These are phyloP conservation scores for Fusarium nelsonii DNA, from an alignment of 2,329 filamentous ascomycete species.

Conservation along the genomic window DNA sequence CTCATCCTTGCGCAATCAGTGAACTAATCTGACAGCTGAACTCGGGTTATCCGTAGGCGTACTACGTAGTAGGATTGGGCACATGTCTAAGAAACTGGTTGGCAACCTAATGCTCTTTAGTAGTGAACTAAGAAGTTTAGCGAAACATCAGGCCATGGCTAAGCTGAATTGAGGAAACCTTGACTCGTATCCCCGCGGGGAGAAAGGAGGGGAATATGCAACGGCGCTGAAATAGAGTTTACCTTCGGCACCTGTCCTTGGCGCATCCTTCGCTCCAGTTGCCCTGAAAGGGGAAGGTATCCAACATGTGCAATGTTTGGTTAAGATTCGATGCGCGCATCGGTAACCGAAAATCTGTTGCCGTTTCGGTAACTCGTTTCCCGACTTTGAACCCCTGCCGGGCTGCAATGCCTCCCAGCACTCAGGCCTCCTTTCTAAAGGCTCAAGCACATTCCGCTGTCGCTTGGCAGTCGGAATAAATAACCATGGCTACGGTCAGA, in stretches of 20 bases:
- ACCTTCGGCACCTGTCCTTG: not conserved
- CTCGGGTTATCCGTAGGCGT: not conserved
- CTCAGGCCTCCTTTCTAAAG: no score
- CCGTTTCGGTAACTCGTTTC: not conserved
- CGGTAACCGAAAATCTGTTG: not conserved
- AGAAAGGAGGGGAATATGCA: not conserved
- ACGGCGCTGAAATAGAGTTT: conserved; percentile 2
- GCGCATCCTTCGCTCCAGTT: not conserved
- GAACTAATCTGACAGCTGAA: not conserved
- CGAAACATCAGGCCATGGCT: not conserved
- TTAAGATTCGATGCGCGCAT: not conserved
- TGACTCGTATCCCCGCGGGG: conserved; percentile 4
- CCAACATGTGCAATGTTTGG: not conserved
- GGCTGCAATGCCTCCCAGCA: not conserved
- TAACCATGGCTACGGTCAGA: not conserved
- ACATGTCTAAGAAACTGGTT: not conserved
- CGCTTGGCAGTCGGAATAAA: not conserved
- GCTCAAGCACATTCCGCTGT: not conserved
- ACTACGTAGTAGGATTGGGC: not conserved
- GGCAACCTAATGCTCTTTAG: not conserved
- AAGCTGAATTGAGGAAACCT: not conserved
- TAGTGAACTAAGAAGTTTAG: not conserved
- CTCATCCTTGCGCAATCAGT: not conserved
- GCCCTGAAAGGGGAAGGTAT: not conserved
- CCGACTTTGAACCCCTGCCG: not conserved